Evolutionary conservation across 1,139 yeast genomes (phyloP).

Genomic region (Pichia sorboxylosa): DNA sequence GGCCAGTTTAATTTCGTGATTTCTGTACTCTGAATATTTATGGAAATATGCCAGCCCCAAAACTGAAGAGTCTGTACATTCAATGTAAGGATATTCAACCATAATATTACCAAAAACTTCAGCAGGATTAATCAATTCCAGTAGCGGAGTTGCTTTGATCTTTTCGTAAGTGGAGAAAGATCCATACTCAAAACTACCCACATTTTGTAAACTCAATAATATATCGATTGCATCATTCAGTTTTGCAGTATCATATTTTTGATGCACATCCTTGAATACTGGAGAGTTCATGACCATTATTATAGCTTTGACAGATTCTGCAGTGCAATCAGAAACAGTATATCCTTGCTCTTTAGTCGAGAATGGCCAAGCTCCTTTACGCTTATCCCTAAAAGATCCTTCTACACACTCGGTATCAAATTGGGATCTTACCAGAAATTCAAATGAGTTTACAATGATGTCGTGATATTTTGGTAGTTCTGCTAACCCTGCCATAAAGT

Average conservation of each 20-base stretch:
- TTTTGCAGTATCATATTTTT: slow-evolving; percentile 40
- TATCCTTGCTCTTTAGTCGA: slow-evolving; percentile 94
- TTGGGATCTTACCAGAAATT: slow-evolving; percentile 71
- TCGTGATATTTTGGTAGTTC: slow-evolving; percentile 55
- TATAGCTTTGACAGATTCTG: slow-evolving; percentile 90
- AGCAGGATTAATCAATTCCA: slow-evolving; percentile 83
- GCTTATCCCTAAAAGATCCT: slow-evolving; percentile 72
- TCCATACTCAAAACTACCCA: slow-evolving; percentile 74
- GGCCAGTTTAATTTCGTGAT: slow-evolving; percentile 51
- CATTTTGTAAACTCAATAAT: slow-evolving; percentile 57
- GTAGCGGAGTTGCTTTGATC: slow-evolving; percentile 67
- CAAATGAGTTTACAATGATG: slow-evolving; percentile 50
- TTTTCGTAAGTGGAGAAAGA: slow-evolving; percentile 88
- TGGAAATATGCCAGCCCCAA: slow-evolving; percentile 77
- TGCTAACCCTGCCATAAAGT: slow-evolving; percentile 69
- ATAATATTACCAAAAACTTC: slow-evolving; percentile 96
- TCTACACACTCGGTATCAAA: slow-evolving; percentile 68
- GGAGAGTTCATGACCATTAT: slow-evolving; percentile 76
- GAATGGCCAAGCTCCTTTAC: slow-evolving; percentile 96
- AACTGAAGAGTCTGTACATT: slow-evolving; percentile 92
- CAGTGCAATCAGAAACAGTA: slow-evolving; percentile 93
- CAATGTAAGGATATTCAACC: slow-evolving; percentile 98
- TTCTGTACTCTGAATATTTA: slow-evolving; percentile 50
- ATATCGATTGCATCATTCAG: slow-evolving; percentile 65
- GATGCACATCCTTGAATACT: slow-evolving; percentile 35